These are phyloP conservation scores for Kazachstania bromeliacearum DNA, from an alignment of 805 yeast genomes.

Conservation along the genomic window DNA sequence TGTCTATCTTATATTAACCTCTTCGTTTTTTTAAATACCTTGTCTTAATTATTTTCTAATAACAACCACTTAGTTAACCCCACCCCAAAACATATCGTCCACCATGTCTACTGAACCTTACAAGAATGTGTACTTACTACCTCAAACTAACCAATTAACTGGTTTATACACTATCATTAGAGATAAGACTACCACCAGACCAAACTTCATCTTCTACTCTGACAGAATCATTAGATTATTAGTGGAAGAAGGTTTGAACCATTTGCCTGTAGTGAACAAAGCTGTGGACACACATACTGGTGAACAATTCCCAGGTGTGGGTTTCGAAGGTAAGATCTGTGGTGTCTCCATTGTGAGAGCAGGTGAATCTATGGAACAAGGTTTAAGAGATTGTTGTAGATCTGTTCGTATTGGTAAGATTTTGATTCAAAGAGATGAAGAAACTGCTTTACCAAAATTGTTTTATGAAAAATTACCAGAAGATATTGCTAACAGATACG, in stretches of 20 bases:
- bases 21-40: too few relatives aligned
- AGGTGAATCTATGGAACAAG: constrained; percentile 99
- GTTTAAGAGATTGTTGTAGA: constrained; percentile 92
- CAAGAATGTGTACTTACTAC: constrained; percentile 54
- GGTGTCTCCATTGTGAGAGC: constrained; percentile 98
- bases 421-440: constrained; percentile 95
- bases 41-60: too few relatives aligned
- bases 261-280: constrained; percentile 72
- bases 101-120: constrained; percentile 27
- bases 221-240: constrained; percentile 88
- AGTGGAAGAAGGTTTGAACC: constrained; percentile 93
- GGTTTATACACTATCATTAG: constrained; percentile 89
- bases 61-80: too few relatives aligned
- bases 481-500: constrained; percentile 81
- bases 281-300: constrained; percentile 71
- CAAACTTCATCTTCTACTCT: constrained; percentile 90
- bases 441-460: constrained; percentile 85
- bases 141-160: constrained; percentile 81
- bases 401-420: constrained; percentile 95
- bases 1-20: too few relatives aligned
- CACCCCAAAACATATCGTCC: background rate
- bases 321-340: constrained; percentile 85
- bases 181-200: constrained; percentile 67
- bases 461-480: constrained; percentile 92
- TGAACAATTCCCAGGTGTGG: constrained; percentile 61